phyloP scores from a whole-genome alignment of 2,329 filamentous ascomycete genomes.

The Scytalidium lignicola region DNA sequence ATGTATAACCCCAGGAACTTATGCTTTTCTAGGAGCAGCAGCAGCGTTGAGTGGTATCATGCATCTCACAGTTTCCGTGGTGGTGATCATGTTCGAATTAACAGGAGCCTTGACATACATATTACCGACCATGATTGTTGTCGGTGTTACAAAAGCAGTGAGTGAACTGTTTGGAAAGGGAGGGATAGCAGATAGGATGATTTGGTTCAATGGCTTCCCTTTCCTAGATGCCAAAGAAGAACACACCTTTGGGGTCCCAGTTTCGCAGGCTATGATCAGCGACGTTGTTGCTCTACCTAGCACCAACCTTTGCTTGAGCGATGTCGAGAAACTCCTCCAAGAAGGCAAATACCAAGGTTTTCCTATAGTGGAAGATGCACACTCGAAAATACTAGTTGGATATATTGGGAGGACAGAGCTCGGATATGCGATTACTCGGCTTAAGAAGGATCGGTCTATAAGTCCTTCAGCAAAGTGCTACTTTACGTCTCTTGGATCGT shows the following conservation, averaged over 20 bases:
- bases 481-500: conserved; percentile 55
- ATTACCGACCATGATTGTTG: conserved; percentile 96
- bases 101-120: conserved; percentile 98
- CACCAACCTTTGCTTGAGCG: conserved; percentile 67
- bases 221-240: conserved; percentile 98
- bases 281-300: conserved; percentile 70
- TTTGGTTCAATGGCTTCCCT: conserved; percentile 96
- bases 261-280: conserved; percentile 82
- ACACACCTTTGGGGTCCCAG: conserved; percentile 90
- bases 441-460: conserved; percentile 64
- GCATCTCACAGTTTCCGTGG: conserved; percentile 94
- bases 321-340: conserved; percentile 69
- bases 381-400: conserved; percentile 69
- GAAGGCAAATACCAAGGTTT: conserved; percentile 88
- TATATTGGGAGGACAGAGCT: conserved; percentile 93
- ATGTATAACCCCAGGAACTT: conserved; percentile 96
- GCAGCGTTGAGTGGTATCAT: conserved; percentile 93
- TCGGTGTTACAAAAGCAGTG: conserved; percentile 92
- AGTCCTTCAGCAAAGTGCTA: conserved; percentile 65
- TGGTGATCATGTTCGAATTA: conserved; percentile 99
- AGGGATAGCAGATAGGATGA: conserved; percentile 96
- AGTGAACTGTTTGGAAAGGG: conserved; percentile 89
- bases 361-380: conserved; percentile 75
- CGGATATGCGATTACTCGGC: conserved; percentile 80
- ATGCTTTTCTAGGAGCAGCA: conserved; percentile 89